Percentiles rank a stretch among this genome's conserved stretches.
phyloP scores from a whole-genome alignment of 2,329 filamentous ascomycete species.

The Fusarium caatingaense region DNA sequence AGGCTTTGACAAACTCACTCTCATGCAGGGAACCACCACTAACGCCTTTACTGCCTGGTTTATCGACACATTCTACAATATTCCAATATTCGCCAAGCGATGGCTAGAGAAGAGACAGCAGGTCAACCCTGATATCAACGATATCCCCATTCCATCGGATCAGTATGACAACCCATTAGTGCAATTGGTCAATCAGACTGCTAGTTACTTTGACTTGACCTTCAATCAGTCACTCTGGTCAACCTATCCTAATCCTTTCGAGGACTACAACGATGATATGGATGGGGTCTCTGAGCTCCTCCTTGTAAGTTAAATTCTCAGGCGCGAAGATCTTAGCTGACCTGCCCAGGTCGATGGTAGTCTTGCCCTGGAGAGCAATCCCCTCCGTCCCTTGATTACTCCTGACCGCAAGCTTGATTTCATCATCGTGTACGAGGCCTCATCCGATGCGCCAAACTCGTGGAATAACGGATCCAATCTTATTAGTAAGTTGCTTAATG shows the following conservation, averaged over 20 bases:
- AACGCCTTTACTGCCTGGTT: slow-evolving; percentile 46
- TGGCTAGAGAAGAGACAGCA: slow-evolving; percentile 20
- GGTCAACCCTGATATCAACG: slow-evolving; percentile 25
- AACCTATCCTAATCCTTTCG: slow-evolving; percentile 49
- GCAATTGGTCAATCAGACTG: slow-evolving; percentile 39
- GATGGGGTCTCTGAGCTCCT: slow-evolving; percentile 41
- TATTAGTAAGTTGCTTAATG: slow-evolving; percentile 23
- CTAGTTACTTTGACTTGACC: slow-evolving; percentile 42
- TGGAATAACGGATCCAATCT: slow-evolving; percentile 48
- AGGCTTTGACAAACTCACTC: slow-evolving; percentile 49
- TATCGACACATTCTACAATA: slow-evolving; percentile 43
- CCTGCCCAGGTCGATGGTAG: slow-evolving; percentile 46
- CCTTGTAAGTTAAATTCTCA: slow-evolving; percentile 19
- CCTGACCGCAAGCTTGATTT: slow-evolving; percentile 45
- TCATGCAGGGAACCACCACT: slow-evolving; percentile 48
- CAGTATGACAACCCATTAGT: slow-evolving; percentile 40
- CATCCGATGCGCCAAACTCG: slow-evolving; percentile 38
- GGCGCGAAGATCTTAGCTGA: accelerated
- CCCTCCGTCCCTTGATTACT: slow-evolving; percentile 46
- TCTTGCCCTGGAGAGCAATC: slow-evolving; percentile 47
- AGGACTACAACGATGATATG: slow-evolving; percentile 46
- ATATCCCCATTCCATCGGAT: slow-evolving; percentile 32
- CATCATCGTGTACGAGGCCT: slow-evolving; percentile 50
- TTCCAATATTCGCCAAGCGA: slow-evolving; percentile 44
- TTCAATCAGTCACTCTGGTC: slow-evolving; percentile 50